Evolutionary conservation across 352 stramenopile genomes (phyloP).

Genomic region (Phytophthora fragariae): DNA sequence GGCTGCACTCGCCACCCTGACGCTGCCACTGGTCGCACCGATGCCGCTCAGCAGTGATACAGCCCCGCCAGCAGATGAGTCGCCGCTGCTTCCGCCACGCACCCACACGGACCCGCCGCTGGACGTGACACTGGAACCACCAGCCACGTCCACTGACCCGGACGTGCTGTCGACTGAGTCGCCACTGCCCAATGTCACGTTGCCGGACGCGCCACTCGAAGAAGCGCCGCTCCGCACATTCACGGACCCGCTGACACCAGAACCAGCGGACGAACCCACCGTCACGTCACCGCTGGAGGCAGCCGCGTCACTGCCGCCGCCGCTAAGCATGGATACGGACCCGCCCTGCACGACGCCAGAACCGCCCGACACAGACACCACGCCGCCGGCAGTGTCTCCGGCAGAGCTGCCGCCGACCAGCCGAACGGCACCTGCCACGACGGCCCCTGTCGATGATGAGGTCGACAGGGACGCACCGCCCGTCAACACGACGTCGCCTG

Average conservation of each 20-base stretch:
- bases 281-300: conserved; percentile 10
- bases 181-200: conserved; percentile 24
- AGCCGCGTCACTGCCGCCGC: conserved; percentile 16
- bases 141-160: conserved; percentile 21
- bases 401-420: conserved; percentile 23
- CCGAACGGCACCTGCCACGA: conserved; percentile 24
- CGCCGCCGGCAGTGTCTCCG: conserved; percentile 21
- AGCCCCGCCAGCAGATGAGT: conserved; percentile 17
- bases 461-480: conserved; percentile 22
- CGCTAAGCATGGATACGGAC: conserved; percentile 9
- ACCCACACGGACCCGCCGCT: conserved; percentile 10
- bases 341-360: conserved; percentile 5
- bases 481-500: conserved; percentile 27
- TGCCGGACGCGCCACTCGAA: conserved; percentile 25
- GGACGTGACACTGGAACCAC: conserved; percentile 6
- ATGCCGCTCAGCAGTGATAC: conserved; percentile 21
- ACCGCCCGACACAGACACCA: conserved; percentile 15
- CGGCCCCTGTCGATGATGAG: conserved; percentile 9
- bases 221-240: conserved; percentile 14
- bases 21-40: conserved; percentile 18
- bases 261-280: conserved; percentile 14
- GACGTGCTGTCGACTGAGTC: conserved; percentile 21
- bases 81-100: conserved; percentile 10
- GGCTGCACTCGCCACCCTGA: conserved; percentile 30
- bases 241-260: conserved; percentile 1